phyloP scores from a whole-genome alignment of 116 monocot genomes.

The Phalaenopsis hybrid region DNA sequence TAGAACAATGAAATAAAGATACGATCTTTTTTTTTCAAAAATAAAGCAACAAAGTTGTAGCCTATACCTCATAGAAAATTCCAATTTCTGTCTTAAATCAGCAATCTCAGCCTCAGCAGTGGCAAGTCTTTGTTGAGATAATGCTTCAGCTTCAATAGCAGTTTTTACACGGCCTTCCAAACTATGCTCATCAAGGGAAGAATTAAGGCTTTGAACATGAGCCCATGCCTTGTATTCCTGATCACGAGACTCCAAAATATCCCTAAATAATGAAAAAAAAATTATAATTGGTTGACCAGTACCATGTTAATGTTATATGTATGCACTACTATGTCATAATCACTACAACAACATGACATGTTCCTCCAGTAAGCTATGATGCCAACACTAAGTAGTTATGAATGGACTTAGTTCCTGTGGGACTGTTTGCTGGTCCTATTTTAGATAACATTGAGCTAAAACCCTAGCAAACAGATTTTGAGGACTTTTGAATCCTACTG shows the following conservation, averaged over 20 bases:
- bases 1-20: not conserved
- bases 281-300: not conserved
- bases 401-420: too few relatives aligned
- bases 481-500: too few relatives aligned
- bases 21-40: not conserved
- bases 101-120: conserved; percentile 87
- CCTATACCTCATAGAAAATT: conserved; percentile 50
- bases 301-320: not conserved
- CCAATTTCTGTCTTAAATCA: conserved; percentile 74
- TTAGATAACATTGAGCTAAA: too few relatives aligned
- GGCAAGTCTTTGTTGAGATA: conserved; percentile 73
- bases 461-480: too few relatives aligned
- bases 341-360: not conserved
- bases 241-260: conserved; percentile 57
- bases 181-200: conserved; percentile 76
- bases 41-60: not conserved
- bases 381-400: too few relatives aligned
- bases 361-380: not conserved
- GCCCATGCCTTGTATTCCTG: conserved; percentile 77
- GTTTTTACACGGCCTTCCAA: conserved; percentile 84
- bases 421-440: too few relatives aligned
- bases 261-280: conserved; percentile 33
- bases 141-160: conserved; percentile 92
- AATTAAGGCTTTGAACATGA: conserved; percentile 67
- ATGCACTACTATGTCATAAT: too few relatives aligned